Percentiles rank a stretch among this genome's conserved stretches.
Evolutionary conservation across 495 filamentous ascomycete genomes (phyloP).

Genomic region (Aspergillus olivimuriae): DNA sequence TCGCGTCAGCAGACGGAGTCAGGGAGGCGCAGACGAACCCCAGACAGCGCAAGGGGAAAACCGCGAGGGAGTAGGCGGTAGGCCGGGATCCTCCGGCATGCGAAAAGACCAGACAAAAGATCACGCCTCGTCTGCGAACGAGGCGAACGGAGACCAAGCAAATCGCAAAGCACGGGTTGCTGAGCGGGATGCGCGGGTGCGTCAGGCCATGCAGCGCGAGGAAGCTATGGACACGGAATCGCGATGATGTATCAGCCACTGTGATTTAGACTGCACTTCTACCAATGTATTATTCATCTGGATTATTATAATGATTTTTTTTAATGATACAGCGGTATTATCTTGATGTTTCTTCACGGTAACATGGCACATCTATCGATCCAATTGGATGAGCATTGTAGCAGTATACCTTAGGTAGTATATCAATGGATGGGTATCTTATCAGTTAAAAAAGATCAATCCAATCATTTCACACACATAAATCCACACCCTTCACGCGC

Average conservation of each 20-base stretch:
- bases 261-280: constrained; percentile 9
- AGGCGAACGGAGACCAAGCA: constrained; percentile 13
- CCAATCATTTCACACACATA: constrained; percentile 61
- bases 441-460: not conserved
- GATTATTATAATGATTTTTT: no score
- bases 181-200: constrained; percentile 32
- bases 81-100: not conserved
- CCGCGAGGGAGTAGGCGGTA: not conserved
- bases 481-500: constrained; percentile 80
- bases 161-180: constrained; percentile 34
- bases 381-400: no score
- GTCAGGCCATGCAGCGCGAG: constrained; percentile 38
- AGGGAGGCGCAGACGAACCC: not conserved
- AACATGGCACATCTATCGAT: no score
- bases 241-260: constrained; percentile 13
- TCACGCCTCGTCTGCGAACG: not conserved
- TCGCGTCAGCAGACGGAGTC: not conserved
- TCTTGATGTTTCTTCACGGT: not conserved
- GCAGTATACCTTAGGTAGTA: no score
- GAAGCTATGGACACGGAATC: constrained; percentile 37
- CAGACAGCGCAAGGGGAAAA: constrained; percentile 1
- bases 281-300: constrained; percentile 10
- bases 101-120: not conserved
- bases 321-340: no score
- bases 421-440: no score